These are phyloP conservation scores for Volvariella volvacea DNA, from an alignment of 1,284 basidiomycete genomes.

Conservation along the genomic window DNA sequence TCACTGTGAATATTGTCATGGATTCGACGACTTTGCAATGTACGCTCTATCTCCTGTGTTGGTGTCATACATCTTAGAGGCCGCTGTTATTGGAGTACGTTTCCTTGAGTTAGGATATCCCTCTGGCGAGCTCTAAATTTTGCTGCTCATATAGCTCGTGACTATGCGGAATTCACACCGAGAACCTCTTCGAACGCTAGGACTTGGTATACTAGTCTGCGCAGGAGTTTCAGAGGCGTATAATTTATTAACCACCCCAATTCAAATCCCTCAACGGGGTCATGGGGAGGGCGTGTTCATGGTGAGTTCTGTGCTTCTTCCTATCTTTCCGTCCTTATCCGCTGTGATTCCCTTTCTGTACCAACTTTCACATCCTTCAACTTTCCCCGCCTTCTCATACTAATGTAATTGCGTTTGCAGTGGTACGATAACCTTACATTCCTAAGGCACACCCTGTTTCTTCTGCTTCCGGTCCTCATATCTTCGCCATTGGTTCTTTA, in stretches of 20 bases:
- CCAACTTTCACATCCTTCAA: slow-evolving; percentile 1
- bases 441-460: slow-evolving; percentile 49
- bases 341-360: slow-evolving; percentile 1
- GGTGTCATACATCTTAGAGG: slow-evolving; percentile 52
- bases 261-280: slow-evolving; percentile 36
- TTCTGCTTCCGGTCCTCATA: slow-evolving; percentile 38
- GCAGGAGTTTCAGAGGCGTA: slow-evolving; percentile 49
- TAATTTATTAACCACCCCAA: slow-evolving; percentile 37
- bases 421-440: slow-evolving; percentile 58
- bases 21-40: slow-evolving; percentile 50
- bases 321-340: slow-evolving; percentile 1
- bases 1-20: slow-evolving; percentile 55
- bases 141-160: slow-evolving; percentile 18
- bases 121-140: background rate
- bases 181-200: slow-evolving; percentile 41
- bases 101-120: background rate
- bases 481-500: slow-evolving; percentile 17
- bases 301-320: slow-evolving; percentile 32
- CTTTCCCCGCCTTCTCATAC: background rate
- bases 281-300: slow-evolving; percentile 36
- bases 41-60: slow-evolving; percentile 48
- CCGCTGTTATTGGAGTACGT: slow-evolving; percentile 47
- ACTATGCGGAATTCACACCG: slow-evolving; percentile 25
- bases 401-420: slow-evolving; percentile 25
- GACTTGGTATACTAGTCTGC: slow-evolving; percentile 40